phyloP scores from a whole-genome alignment of 2,329 filamentous ascomycete genomes.

The Cladosporium oxysporum region DNA sequence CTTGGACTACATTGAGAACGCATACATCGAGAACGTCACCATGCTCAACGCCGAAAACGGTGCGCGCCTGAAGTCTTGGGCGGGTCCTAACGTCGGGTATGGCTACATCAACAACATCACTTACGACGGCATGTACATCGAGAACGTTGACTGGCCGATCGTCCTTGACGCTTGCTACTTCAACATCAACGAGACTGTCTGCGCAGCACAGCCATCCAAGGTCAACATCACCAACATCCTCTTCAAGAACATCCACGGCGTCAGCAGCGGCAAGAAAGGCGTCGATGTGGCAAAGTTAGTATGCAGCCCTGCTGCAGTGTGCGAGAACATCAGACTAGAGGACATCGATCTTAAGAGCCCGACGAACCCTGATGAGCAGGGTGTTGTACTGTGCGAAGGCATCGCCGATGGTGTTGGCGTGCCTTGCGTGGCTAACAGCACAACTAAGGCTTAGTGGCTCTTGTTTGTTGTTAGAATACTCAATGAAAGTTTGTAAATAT shows the following conservation, averaged over 20 bases:
- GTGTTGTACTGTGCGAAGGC: conserved; percentile 54
- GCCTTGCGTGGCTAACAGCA: conserved; percentile 17
- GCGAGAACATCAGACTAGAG: conserved; percentile 56
- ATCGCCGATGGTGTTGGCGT: conserved; percentile 43
- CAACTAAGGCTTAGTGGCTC: not conserved
- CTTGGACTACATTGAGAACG: conserved; percentile 52
- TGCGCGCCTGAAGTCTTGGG: conserved; percentile 61
- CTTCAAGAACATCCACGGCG: conserved; percentile 61
- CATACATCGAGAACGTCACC: conserved; percentile 48
- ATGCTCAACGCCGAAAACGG: conserved; percentile 44
- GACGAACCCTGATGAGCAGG: conserved; percentile 34
- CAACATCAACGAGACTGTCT: conserved; percentile 55
- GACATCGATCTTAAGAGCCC: conserved; percentile 59
- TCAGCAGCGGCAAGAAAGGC: conserved; percentile 58
- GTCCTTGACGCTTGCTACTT: conserved; percentile 66
- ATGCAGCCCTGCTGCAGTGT: conserved; percentile 60
- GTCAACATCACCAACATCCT: conserved; percentile 62
- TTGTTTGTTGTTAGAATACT: not conserved
- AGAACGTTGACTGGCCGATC: conserved; percentile 59
- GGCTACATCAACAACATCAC: conserved; percentile 64
- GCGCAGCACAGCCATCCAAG: conserved; percentile 55
- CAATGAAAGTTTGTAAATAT: not conserved
- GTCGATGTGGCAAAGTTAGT: conserved; percentile 57
- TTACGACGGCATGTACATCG: conserved; percentile 56
- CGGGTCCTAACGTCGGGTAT: conserved; percentile 58